These are phyloP conservation scores for Aaosphaeria arxii DNA, from an alignment of 2,329 filamentous ascomycete genomes.

Conservation along the genomic window DNA sequence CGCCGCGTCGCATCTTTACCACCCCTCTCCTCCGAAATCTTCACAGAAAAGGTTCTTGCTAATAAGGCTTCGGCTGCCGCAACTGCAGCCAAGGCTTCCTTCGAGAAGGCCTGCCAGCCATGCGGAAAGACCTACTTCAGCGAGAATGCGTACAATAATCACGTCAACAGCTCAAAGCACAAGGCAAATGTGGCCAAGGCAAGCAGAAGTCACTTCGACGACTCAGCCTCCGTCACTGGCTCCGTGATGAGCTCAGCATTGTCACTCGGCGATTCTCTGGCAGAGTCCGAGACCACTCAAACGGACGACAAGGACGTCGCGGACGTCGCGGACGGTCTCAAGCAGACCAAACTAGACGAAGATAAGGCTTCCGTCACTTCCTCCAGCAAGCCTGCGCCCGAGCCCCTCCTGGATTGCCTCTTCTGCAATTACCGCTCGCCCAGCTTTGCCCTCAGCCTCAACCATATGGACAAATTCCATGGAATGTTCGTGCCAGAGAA, in stretches of 20 bases:
- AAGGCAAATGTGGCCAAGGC: conserved; percentile 60
- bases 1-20: conserved; percentile 86
- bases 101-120: conserved; percentile 75
- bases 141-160: conserved; percentile 93
- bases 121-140: conserved; percentile 95
- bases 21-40: conserved; percentile 86
- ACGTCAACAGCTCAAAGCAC: conserved; percentile 88
- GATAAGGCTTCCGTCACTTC: conserved; percentile 32
- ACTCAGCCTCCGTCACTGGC: conserved; percentile 59
- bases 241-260: conserved; percentile 91
- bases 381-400: conserved; percentile 28
- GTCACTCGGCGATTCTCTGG: conserved; percentile 78
- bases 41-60: conserved; percentile 92
- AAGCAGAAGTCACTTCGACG: conserved; percentile 46
- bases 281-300: conserved; percentile 46
- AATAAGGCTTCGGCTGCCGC: conserved; percentile 82
- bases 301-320: conserved; percentile 73
- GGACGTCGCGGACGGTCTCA: conserved; percentile 73
- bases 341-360: conserved; percentile 58
- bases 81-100: conserved; percentile 83
- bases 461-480: conserved; percentile 90
- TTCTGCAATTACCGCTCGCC: conserved; percentile 91
- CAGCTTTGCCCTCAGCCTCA: conserved; percentile 69
- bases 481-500: conserved; percentile 96
- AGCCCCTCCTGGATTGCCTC: conserved; percentile 61